A percentile compares a stretch with the other conserved stretches of the same genome.
These are phyloP conservation scores for Hortiboletus rubellus DNA, from an alignment of 1,284 basidiomycete species.

Conservation along the genomic window DNA sequence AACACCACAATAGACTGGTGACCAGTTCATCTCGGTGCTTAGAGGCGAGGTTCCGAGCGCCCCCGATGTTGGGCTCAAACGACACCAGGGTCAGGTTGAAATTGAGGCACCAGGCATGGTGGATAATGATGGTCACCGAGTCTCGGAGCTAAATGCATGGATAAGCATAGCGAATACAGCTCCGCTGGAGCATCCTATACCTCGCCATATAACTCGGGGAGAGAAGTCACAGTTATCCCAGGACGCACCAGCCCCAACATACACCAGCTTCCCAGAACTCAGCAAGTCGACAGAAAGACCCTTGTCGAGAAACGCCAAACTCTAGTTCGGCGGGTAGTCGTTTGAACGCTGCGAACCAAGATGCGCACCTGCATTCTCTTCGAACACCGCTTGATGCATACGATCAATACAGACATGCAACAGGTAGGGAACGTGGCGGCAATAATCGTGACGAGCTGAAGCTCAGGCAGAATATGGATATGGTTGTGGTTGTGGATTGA, in stretches of 20 bases:
- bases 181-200: neutral
- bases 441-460: too few species aligned
- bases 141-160: neutral
- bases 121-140: too few species aligned
- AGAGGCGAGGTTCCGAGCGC: slow-evolving; percentile 34
- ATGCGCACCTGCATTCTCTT: too few species aligned
- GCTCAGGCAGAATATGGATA: neutral
- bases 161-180: neutral
- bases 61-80: slow-evolving; percentile 39
- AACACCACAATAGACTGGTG: too few species aligned
- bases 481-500: neutral
- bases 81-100: slow-evolving; percentile 42
- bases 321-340: neutral
- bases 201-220: slow-evolving; percentile 3
- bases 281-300: slow-evolving; percentile 6
- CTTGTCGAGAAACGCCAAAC: slow-evolving; percentile 9
- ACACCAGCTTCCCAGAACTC: slow-evolving; percentile 9
- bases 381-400: too few species aligned
- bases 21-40: too few species aligned
- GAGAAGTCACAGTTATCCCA: slow-evolving; percentile 12
- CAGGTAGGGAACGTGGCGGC: too few species aligned
- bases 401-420: too few species aligned
- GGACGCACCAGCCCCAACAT: slow-evolving; percentile 16
- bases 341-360: too few species aligned
- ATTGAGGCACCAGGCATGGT: slow-evolving; percentile 43